Evolutionary conservation across 2,329 filamentous ascomycete genomes (phyloP).

Genomic region (Xylaria sp.): DNA sequence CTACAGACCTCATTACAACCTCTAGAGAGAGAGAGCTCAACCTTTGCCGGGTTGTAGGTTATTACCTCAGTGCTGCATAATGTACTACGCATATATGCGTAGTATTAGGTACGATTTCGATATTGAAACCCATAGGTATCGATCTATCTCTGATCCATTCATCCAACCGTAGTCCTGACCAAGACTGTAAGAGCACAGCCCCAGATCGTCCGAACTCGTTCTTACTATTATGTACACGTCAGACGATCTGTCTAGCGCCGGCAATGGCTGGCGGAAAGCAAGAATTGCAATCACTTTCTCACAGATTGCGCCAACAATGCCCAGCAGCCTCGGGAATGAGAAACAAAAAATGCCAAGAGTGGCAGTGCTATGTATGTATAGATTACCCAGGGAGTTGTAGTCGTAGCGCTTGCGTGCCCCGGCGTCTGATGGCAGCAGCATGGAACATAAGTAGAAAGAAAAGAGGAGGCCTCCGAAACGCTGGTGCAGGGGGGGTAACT

Average conservation of each 20-base stretch:
- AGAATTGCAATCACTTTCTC: no score
- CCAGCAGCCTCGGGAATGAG: no score
- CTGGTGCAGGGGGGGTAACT: background rate
- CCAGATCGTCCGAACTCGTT: background rate
- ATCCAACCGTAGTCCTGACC: background rate
- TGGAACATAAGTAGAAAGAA: background rate
- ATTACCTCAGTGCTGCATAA: no score
- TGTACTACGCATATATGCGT: no score
- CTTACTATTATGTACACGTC: background rate
- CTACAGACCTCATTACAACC: background rate
- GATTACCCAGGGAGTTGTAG: no score
- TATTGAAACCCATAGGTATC: background rate
- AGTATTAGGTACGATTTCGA: no score
- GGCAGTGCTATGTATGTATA: constrained; percentile 23
- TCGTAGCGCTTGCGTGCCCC: no score
- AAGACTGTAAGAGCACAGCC: no score
- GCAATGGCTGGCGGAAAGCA: no score
- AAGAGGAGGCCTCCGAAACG: background rate
- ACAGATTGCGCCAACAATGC: no score
- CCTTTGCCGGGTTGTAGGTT: no score
- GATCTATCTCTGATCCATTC: background rate
- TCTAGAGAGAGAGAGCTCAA: no score
- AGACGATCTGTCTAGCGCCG: background rate
- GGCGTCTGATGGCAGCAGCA: background rate
- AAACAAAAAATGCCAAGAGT: constrained; percentile 25